phyloP scores from a whole-genome alignment of 371 early-diverging fungal species.

The Phascolomyces articulosus region DNA sequence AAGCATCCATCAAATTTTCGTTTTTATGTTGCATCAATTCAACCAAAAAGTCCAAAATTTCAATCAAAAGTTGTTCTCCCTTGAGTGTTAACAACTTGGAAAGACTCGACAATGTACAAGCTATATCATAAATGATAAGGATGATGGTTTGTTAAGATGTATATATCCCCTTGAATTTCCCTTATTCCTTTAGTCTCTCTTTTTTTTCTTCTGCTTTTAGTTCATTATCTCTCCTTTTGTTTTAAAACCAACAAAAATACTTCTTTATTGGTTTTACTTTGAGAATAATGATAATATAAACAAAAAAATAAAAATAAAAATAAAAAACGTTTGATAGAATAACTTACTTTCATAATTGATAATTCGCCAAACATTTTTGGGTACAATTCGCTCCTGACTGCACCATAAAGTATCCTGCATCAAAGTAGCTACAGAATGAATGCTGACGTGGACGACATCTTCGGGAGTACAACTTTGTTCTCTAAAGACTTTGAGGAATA shows the following conservation, averaged over 20 bases:
- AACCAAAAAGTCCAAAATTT: slow-evolving; percentile 46
- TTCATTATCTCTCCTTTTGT: background rate
- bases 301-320: background rate
- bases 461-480: slow-evolving; percentile 35
- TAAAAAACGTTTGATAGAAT: background rate
- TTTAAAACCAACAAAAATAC: background rate
- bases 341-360: slow-evolving; percentile 53
- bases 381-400: slow-evolving; percentile 46
- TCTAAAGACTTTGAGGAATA: slow-evolving; percentile 44
- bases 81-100: slow-evolving; percentile 29
- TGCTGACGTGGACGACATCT: slow-evolving; percentile 35
- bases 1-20: slow-evolving; percentile 43
- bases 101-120: slow-evolving; percentile 40
- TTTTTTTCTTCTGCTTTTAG: too few relatives aligned
- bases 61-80: slow-evolving; percentile 34
- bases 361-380: slow-evolving; percentile 43
- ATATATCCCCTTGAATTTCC: background rate
- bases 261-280: too few relatives aligned
- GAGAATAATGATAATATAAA: too few relatives aligned
- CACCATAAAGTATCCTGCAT: slow-evolving; percentile 52
- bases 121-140: slow-evolving; percentile 15
- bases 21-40: slow-evolving; percentile 44
- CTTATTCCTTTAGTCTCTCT: background rate
- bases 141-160: background rate
- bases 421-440: slow-evolving; percentile 52